Percentiles rank a stretch among this genome's conserved stretches.
phyloP scores from a whole-genome alignment of 1,284 basidiomycete genomes.

The Rhodotorula sp. region DNA sequence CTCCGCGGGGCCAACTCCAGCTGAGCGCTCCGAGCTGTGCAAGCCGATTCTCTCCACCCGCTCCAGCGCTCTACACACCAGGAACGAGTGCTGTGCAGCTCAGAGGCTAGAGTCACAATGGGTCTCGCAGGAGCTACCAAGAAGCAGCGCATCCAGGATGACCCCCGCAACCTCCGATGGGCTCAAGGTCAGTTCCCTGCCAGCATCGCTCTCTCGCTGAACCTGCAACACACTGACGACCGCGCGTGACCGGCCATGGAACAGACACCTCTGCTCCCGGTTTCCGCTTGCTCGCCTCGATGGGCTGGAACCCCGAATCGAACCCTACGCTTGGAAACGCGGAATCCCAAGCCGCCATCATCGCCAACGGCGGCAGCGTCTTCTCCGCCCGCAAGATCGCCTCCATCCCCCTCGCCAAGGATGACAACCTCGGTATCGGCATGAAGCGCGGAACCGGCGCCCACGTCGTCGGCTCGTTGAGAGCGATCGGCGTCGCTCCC shows the following conservation, averaged over 20 bases:
- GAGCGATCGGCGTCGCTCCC: conserved; percentile 34
- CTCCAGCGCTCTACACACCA: neutral
- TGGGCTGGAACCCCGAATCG: conserved; percentile 43
- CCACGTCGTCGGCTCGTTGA: conserved; percentile 25
- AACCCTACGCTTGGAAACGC: conserved; percentile 32
- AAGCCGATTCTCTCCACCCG: neutral
- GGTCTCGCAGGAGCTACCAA: conserved; percentile 33
- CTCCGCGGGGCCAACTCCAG: neutral
- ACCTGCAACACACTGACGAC: neutral
- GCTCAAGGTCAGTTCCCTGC: conserved; percentile 28
- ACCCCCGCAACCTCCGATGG: conserved; percentile 45
- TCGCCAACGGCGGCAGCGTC: conserved; percentile 27
- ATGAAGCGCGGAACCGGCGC: conserved; percentile 29
- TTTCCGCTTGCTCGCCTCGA: conserved; percentile 43
- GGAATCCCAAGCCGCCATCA: conserved; percentile 31
- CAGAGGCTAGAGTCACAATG: conserved; percentile 7
- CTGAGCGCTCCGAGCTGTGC: neutral
- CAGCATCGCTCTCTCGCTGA: neutral
- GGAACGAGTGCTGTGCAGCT: too few relatives aligned
- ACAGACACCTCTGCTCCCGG: conserved; percentile 42
- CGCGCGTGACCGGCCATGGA: too few relatives aligned
- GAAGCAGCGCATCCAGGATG: conserved; percentile 42
- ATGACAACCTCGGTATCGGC: conserved; percentile 40
- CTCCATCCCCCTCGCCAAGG: conserved; percentile 39
- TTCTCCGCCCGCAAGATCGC: conserved; percentile 35